Evolutionary conservation across 2,329 filamentous ascomycete genomes (phyloP), one percentile per base, ranked within the genome.

Genomic region (Truncatella angustata): DNA sequence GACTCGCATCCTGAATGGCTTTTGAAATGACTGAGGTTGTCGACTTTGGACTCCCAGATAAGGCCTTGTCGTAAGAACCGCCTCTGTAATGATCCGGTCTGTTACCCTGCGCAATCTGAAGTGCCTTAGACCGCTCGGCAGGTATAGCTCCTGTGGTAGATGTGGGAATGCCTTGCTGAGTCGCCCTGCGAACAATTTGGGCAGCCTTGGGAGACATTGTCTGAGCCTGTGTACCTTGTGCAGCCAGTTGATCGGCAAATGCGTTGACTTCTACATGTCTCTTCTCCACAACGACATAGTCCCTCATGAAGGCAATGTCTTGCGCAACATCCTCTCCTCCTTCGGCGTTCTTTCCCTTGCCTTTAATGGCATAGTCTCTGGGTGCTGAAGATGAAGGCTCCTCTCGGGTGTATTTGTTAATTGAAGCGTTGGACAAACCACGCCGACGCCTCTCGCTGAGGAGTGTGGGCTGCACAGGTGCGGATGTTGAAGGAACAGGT

Each of bases 281-380:
- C 74, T 97, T 96, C 73, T 99, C 94, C 11, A 99, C 90, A 23
- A 97, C 79, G 18, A 99, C 93, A 63, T 97, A 99, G 59, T 97
- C 94, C 58, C 93, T 85, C 66, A 96, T 92, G 61, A 96, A 88
- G 1, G 89, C 89, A 45, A 95, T 85, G 58, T 97, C 93, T 62
- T 96, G 90, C 3, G 90, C 91, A 3, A 87, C 88, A 65, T 77
- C 82, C 62, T 88, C 86, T 54, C 85, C 84, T 57, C 88, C 86
- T 52, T 71, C 70, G 18, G 67, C 59, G 26, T 69, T 59, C 50
- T 62, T 42, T 54, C 68, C 63, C 44, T 65, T 68, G 32, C 59
- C 63, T 43, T 60, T 72, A 16, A 55, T 61, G 18, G 58, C 57
- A 30, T 69, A 70, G n/a, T 71, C 67, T 26, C 71, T 62, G 12